Base-by-base conservation (phyloP, 352 stramenopile species). In the Globisporangium takayamanum region DNA sequence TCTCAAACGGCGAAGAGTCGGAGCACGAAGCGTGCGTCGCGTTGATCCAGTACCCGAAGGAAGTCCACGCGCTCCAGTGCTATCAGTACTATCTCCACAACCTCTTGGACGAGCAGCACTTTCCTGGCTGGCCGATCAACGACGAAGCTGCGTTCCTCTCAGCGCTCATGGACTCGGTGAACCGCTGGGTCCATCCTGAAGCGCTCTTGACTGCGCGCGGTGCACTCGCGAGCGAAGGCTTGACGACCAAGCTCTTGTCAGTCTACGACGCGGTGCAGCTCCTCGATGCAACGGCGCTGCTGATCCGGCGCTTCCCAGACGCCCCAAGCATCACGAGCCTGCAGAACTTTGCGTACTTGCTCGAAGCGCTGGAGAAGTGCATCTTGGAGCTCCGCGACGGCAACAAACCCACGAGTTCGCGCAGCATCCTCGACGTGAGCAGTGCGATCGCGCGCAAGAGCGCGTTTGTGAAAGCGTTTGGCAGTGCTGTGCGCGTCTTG, bases 11-110 rank as follows among this genome's bases (percentile, higher is more conserved):
- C 33, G 80, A 92, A 45, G 72, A 80, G 44, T 76, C 68, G 2
- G 79, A 88, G n/a, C 84, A 93, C 54, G 76, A 93, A 66, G 80
- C 73, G 37, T 91, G 79, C 49, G 83, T 89, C 49, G 72, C 85
- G 28, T 54, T 92, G 18, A 93, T 94, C 25, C 66, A 89, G 58
- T 95, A 95, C 52, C 85, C 85, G 39, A 74, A 81, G 36, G 78
- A 95, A 74, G 85, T 93, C 4, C 84, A 95, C 50, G 81, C 80
- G 25, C 68, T 95, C 11, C 85, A 95, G 63, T 91, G 81, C 63
- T 92, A 95, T 50, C 83, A 93, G 62, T 95, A 95, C 62, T 95
- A 95, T 25, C 57, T 95, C 22, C 80, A 92, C 66, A 95, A 95
- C 55, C 62, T 95, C 25, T 59, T 95, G 25, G 83, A 95, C 52